Evolutionary conservation across 129 eudicot species (phyloP), one percentile per base, ranked within the genome.

Genomic region (Artemisia tridentata): DNA sequence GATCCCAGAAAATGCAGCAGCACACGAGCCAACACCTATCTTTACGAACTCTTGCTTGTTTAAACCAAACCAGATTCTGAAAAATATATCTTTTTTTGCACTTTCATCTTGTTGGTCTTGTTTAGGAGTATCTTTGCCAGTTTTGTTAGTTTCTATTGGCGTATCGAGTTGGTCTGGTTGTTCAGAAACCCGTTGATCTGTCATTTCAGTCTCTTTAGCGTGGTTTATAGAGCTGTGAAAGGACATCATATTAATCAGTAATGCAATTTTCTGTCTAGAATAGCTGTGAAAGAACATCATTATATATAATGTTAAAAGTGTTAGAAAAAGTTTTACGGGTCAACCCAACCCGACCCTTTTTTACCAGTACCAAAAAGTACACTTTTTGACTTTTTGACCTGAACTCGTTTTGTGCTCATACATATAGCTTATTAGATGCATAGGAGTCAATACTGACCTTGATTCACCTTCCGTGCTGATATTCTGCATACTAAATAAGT

Each of bases 1-100:
- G 80, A 90, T 90, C 74, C 95, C 95, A 7, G 97, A 87, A 83
- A 90, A 77, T 54, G 91, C 96, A 73, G 95, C 96, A 58, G 91
- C 96, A 65, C 53, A 43, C 68, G 97, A 81, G 18, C 91, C 95
- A 41, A 90, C 66, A 17, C 73, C 79, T 63, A 84, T 79, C 81
- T 87, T 85, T 65, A 83, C 41, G 38, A 79, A 29, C 63, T 87
- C 95, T 38, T 70, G 79, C 53, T 67, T 76, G 71, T 63, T 79
- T 63, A 90, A 72, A 25, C 88, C 91, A 81, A 79, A 87, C 97
- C 95, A 85, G 74, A 87, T 83, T 85, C 95, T 83, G 84, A 85
- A 85, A 79, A 90, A 90, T 72, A 85, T 77, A 56, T 67, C 34
- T 34, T 60, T 74, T 38, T 81, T 49, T 52, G 8, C 71, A 54